Base-by-base conservation (phyloP, 1,284 basidiomycete species). In the Afroboletus lepidellus region DNA sequence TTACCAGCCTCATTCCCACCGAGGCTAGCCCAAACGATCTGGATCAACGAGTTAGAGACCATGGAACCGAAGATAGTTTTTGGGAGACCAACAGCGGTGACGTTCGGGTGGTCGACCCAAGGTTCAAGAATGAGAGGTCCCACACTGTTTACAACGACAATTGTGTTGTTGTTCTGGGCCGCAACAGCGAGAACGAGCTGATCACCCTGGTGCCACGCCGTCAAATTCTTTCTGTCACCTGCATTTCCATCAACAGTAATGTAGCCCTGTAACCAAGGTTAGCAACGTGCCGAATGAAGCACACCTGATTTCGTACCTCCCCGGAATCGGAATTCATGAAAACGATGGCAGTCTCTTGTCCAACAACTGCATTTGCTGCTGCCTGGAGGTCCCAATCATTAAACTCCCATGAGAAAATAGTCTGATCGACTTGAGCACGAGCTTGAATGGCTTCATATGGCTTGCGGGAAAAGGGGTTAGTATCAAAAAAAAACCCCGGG, bases 1-100 rank as follows among this genome's bases (percentile, higher is more conserved):
- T 54, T 58, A 0, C 85, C 84, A 15, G 76, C 74, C 62, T 86
- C 82, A 54, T 83, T 79, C n/a, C 87, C 86, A 3, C 81, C 79
- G 16, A 80, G 64, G 16, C 72, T 75, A 2, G 81, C 80, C 70
- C 74, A 78, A 13, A 79, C 48, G 18, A 76, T 69, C 69, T 68
- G 27, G 6, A 48, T 24, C 27, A 34, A 36, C 9, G 0, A 29
- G 41, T 56, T n/a, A 57, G 50, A 50, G 3, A 41, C 11, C n/a
- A 33, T 3, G 8, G 6, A 30, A 41, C 42, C 5, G 33, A 18
- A 39, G 21, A 25, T 3, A 6, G 2, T 7, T 21, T 15, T n/a
- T 33, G 16, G 37, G 32, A 38, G 9, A 53, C 56, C 1, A 8
- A 72, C 69, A 1, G 77, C 82, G 6, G 80, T 84, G 50, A 84